phyloP scores from a whole-genome alignment of 2,329 filamentous ascomycete species.

The Fusarium sp. region DNA sequence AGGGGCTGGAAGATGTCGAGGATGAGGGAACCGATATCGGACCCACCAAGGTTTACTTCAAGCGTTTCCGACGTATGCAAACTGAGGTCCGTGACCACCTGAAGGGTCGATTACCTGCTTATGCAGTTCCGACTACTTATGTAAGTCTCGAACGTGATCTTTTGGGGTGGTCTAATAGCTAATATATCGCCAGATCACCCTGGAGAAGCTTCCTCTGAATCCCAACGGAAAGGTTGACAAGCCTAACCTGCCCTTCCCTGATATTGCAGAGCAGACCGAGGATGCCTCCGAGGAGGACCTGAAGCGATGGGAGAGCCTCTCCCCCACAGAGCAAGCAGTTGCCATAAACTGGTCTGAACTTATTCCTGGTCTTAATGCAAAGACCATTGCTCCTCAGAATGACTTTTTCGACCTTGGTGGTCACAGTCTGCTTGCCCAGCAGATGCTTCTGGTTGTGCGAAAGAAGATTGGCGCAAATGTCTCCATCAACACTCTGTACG shows the following conservation, averaged over 20 bases:
- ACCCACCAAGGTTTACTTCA: constrained; percentile 55
- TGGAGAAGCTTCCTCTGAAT: constrained; percentile 70
- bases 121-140: constrained; percentile 51
- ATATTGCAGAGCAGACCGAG: constrained; percentile 71
- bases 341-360: constrained; percentile 76
- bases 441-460: constrained; percentile 73
- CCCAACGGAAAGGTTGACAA: constrained; percentile 86
- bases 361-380: constrained; percentile 72
- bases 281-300: constrained; percentile 52
- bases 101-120: constrained; percentile 43
- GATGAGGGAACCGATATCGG: constrained; percentile 64
- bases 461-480: constrained; percentile 48
- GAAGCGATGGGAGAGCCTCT: constrained; percentile 64
- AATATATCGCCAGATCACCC: constrained; percentile 2
- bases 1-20: constrained; percentile 64
- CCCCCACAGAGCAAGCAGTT: constrained; percentile 54
- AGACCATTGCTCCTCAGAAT: constrained; percentile 62
- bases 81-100: constrained; percentile 54
- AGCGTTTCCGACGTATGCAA: constrained; percentile 60
- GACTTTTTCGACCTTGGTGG: constrained; percentile 56
- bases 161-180: not conserved
- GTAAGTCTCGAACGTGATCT: constrained; percentile 45
- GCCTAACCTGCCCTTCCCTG: constrained; percentile 82
- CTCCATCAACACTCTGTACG: constrained; percentile 49
- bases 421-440: constrained; percentile 69